A percentile compares a stretch with the other conserved stretches of the same genome.
phyloP scores from a whole-genome alignment of 169 alveolate species.

The Plasmodium ovale region DNA sequence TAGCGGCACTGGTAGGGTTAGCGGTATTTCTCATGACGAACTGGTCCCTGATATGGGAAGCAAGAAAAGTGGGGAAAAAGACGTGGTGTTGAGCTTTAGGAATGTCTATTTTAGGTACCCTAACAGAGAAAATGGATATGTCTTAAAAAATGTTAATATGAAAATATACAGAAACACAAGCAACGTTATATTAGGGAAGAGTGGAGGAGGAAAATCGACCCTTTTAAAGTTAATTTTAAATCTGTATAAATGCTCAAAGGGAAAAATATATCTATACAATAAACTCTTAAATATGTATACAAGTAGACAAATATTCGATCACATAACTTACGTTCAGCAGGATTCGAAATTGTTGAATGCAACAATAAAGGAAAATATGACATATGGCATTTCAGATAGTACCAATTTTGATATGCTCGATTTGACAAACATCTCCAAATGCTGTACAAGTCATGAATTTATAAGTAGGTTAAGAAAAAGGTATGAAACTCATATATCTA shows the following conservation, averaged over 20 bases:
- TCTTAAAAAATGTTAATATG: constrained; percentile 45
- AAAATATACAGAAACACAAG: constrained; percentile 38
- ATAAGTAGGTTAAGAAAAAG: constrained; percentile 60
- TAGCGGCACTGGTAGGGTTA: neutral
- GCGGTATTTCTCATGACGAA: neutral
- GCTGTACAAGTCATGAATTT: constrained; percentile 58
- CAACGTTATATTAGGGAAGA: constrained; percentile 45
- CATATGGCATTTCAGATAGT: constrained; percentile 26
- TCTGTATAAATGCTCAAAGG: constrained; percentile 44
- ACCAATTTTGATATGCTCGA: constrained; percentile 51
- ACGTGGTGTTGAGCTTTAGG: constrained; percentile 17
- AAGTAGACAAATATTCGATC: constrained; percentile 19
- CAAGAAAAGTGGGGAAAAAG: neutral
- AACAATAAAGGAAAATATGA: constrained; percentile 43
- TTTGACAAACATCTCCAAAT: constrained; percentile 35
- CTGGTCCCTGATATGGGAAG: too few relatives aligned
- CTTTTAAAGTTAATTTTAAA: constrained; percentile 42
- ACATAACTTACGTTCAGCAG: constrained; percentile 44
- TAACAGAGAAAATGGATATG: neutral
- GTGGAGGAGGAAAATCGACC: constrained; percentile 68
- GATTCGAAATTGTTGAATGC: constrained; percentile 42
- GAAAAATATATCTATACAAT: constrained; percentile 42
- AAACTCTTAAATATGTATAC: constrained; percentile 24
- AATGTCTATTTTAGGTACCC: constrained; percentile 29
- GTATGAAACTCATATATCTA: constrained; percentile 27